These are phyloP conservation scores for Pistacia atlantica DNA, from an alignment of 345 rosid genomes.

Conservation along the genomic window DNA sequence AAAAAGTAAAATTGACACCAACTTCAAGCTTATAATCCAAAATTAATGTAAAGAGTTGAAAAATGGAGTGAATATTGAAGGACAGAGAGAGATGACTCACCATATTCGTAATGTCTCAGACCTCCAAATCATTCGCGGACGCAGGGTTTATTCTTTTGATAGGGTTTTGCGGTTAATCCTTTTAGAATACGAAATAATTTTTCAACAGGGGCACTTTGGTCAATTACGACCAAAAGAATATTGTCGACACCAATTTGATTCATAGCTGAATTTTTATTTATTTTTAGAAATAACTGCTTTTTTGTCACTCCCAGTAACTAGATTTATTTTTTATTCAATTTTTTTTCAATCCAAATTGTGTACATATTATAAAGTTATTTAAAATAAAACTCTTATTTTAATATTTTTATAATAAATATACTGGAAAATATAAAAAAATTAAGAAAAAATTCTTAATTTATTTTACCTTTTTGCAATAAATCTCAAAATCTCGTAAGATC, in stretches of 20 bases:
- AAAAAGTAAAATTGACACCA: neutral
- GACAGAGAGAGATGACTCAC: conserved; percentile 17
- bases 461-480: no score
- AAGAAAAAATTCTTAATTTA: no score
- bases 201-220: neutral
- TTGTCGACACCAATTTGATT: neutral
- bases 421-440: no score
- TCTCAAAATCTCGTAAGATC: no score
- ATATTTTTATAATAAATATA: no score
- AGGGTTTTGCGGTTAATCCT: conserved; percentile 16
- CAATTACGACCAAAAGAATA: neutral
- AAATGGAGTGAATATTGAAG: neutral
- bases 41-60: neutral
- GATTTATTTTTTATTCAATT: no score
- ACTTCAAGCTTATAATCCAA: neutral
- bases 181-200: neutral
- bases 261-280: no score
- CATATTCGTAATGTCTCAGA: conserved; percentile 17
- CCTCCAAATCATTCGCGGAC: neutral
- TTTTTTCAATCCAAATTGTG: no score
- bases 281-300: no score
- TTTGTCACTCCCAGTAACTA: no score
- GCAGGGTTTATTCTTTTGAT: neutral
- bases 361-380: no score
- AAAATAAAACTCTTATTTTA: no score